These are phyloP conservation scores for Suillus clintonianus DNA, from an alignment of 768 basidiomycete genomes.

Conservation along the genomic window DNA sequence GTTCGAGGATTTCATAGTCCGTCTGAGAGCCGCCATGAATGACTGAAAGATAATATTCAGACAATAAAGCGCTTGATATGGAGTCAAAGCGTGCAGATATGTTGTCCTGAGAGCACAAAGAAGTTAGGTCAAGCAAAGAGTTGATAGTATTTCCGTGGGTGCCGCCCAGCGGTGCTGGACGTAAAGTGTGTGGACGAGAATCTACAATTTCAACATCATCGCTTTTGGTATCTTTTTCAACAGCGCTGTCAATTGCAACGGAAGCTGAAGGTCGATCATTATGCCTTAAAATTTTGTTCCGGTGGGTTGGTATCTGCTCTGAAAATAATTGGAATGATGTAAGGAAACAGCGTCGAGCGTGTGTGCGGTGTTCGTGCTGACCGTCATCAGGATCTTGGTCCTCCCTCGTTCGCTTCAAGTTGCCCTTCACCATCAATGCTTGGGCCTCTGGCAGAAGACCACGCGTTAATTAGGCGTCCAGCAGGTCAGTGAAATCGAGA, in stretches of 20 bases:
- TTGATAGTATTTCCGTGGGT: constrained; percentile 2
- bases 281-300: background rate
- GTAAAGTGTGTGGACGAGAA: background rate
- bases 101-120: constrained; percentile 34
- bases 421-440: background rate
- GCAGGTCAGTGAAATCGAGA: background rate
- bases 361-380: background rate
- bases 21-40: constrained; percentile 30
- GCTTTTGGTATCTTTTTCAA: too few species aligned
- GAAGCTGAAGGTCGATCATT: background rate
- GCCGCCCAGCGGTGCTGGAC: background rate
- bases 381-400: background rate
- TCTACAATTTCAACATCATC: too few species aligned
- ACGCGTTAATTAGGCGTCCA: background rate
- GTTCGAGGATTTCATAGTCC: constrained; percentile 65
- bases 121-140: constrained; percentile 50
- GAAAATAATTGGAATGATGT: background rate
- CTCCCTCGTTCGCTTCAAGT: background rate
- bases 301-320: background rate
- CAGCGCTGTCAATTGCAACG: background rate
- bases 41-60: constrained; percentile 47
- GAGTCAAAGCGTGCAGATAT: constrained; percentile 49
- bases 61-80: constrained; percentile 50
- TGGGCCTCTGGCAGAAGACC: background rate
- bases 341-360: background rate